These are phyloP conservation scores for Fusarium tuaranense DNA, from an alignment of 2,329 filamentous ascomycete species.

Conservation along the genomic window DNA sequence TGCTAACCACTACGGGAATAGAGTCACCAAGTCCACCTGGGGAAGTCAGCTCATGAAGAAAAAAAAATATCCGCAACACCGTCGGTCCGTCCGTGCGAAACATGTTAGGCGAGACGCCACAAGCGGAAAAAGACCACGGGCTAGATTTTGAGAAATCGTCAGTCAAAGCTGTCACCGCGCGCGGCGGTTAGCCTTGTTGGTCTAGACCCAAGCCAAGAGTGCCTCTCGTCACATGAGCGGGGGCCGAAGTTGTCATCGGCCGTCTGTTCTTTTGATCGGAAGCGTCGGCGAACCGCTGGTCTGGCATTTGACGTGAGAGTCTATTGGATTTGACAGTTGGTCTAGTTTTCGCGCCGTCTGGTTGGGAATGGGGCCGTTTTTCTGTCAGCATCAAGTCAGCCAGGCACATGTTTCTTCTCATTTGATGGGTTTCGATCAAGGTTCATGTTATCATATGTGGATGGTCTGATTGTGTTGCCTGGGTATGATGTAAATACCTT, in stretches of 20 bases:
- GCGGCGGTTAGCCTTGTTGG: not conserved
- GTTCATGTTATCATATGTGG: not conserved
- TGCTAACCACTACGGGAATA: not conserved
- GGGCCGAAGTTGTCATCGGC: not conserved
- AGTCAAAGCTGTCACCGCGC: not conserved
- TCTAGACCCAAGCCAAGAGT: not conserved
- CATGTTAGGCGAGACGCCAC: not conserved
- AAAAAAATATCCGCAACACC: not conserved
- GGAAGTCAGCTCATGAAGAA: not conserved
- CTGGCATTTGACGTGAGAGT: not conserved
- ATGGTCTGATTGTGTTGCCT: not conserved
- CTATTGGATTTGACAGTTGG: not conserved
- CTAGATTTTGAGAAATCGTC: not conserved
- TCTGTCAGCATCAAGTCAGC: not conserved
- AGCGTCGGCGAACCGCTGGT: not conserved
- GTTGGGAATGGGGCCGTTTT: not conserved
- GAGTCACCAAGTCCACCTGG: not conserved
- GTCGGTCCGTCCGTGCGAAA: not conserved
- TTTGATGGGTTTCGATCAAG: not conserved
- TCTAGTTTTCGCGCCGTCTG: not conserved
- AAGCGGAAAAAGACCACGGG: not conserved
- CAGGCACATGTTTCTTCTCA: not conserved
- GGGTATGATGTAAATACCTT: not conserved
- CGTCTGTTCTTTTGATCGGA: not conserved
- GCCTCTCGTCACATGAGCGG: not conserved